Conservation (phyloP, 768 basidiomycete species). For the Leccinum broughii region DNA sequence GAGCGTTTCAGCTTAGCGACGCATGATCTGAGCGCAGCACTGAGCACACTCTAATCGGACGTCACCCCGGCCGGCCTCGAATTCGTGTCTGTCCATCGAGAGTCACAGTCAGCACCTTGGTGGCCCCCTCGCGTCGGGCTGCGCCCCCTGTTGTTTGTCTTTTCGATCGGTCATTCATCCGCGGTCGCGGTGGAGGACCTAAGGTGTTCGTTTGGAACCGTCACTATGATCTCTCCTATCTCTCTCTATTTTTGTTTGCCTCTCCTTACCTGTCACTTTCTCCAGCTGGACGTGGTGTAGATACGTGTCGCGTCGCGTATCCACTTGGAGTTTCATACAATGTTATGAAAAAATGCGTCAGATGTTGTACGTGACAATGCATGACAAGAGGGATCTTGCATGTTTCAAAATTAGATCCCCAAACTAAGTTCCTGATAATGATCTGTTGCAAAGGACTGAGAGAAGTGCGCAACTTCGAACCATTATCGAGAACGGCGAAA, state of each 20-base stretch:
- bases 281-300: not conserved
- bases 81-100: not conserved
- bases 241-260: not conserved
- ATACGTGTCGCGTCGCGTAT: not conserved
- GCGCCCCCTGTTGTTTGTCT: not conserved
- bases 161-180: not conserved
- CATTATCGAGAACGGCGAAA: not conserved
- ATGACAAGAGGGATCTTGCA: not conserved
- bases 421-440: not conserved
- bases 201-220: not conserved
- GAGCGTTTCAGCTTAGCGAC: constrained; percentile 3
- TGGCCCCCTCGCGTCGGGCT: not conserved
- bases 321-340: not conserved
- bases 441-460: not conserved
- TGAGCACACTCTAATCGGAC: not conserved
- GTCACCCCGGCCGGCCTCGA: not conserved
- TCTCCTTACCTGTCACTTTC: not conserved
- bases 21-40: not conserved
- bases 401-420: not conserved
- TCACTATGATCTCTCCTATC: not conserved
- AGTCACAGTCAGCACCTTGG: not conserved
- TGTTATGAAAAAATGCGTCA: not conserved
- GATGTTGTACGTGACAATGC: not conserved
- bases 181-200: not conserved
- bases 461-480: not conserved